A percentile compares a stretch with the other conserved stretches of the same genome.
These are phyloP conservation scores for Cutaneotrichosporon sp. DNA, from an alignment of 1,284 basidiomycete species.

Conservation along the genomic window DNA sequence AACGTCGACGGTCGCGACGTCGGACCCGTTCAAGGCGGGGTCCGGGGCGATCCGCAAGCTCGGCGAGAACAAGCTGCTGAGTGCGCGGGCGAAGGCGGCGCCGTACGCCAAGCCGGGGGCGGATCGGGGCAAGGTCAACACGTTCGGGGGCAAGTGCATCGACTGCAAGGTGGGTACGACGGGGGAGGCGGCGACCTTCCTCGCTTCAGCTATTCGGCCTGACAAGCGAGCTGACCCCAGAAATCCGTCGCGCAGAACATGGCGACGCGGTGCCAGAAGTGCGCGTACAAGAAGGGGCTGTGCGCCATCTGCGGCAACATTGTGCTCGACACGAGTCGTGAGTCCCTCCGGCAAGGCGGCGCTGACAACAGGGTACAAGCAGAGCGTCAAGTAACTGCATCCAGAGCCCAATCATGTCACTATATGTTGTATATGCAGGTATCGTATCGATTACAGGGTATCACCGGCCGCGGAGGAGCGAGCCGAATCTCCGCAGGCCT, in stretches of 20 bases:
- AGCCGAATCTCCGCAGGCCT: conserved; percentile 38
- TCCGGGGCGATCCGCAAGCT: conserved; percentile 43
- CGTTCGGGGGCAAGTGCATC: conserved; percentile 52
- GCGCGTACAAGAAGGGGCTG: conserved; percentile 55
- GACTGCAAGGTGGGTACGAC: conserved; percentile 52
- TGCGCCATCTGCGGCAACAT: conserved; percentile 53
- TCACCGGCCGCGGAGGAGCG: conserved; percentile 27
- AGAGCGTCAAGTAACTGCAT: conserved; percentile 34
- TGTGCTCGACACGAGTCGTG: conserved; percentile 46
- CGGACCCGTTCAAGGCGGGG: conserved; percentile 47
- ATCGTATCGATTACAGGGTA: conserved; percentile 10
- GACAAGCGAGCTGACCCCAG: conserved; percentile 23
- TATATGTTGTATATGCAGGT: conserved; percentile 22
- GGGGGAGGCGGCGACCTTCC: neutral
- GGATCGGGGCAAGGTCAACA: conserved; percentile 38
- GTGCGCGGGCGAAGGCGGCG: conserved; percentile 39
- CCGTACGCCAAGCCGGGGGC: conserved; percentile 43
- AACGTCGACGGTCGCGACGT: conserved; percentile 46
- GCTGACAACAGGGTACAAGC: conserved; percentile 42
- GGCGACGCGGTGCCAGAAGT: conserved; percentile 53
- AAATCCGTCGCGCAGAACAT: conserved; percentile 46
- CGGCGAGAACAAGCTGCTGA: conserved; percentile 55
- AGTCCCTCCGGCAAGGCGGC: conserved; percentile 25
- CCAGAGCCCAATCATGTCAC: conserved; percentile 11
- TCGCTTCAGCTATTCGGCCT: neutral